phyloP scores from a whole-genome alignment of 352 stramenopile species.

The Aphanomyces invadans region DNA sequence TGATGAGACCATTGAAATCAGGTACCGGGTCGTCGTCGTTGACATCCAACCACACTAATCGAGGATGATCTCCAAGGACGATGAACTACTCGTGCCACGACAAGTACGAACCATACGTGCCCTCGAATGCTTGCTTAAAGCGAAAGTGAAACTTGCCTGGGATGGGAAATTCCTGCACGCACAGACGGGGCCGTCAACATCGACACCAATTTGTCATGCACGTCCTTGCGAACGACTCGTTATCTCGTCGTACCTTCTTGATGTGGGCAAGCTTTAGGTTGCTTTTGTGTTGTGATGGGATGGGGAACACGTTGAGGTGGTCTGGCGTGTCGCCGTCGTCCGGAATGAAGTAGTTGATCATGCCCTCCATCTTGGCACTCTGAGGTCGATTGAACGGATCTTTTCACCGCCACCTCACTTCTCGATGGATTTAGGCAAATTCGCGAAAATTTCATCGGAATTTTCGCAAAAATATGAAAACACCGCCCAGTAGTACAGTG shows the following conservation, averaged over 20 bases:
- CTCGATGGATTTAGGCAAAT: not conserved
- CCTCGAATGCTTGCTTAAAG: constrained; percentile 81
- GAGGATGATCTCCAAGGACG: too few species aligned
- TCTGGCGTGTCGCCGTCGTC: constrained; percentile 80
- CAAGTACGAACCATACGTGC: constrained; percentile 68
- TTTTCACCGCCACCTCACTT: not conserved
- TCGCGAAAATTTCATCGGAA: not conserved
- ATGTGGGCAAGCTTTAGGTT: constrained; percentile 64
- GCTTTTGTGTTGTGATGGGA: constrained; percentile 53
- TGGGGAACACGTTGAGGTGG: constrained; percentile 74
- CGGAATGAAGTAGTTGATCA: constrained; percentile 84
- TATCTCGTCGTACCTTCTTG: constrained; percentile 78
- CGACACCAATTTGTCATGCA: not conserved
- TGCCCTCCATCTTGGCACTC: constrained; percentile 54
- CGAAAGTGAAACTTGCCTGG: constrained; percentile 78
- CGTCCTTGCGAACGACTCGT: not conserved
- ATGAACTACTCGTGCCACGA: too few species aligned
- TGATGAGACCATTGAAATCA: constrained; percentile 69
- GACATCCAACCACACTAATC: constrained; percentile 74
- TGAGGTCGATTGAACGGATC: not conserved
- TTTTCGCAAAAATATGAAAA: not conserved
- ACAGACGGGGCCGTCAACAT: too few species aligned
- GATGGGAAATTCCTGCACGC: constrained; percentile 61
- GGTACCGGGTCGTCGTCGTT: constrained; percentile 69
- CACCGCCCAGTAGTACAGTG: too few species aligned